Evolutionary conservation across 331 rosid species (phyloP).

Genomic region (Telfairia occidentalis): DNA sequence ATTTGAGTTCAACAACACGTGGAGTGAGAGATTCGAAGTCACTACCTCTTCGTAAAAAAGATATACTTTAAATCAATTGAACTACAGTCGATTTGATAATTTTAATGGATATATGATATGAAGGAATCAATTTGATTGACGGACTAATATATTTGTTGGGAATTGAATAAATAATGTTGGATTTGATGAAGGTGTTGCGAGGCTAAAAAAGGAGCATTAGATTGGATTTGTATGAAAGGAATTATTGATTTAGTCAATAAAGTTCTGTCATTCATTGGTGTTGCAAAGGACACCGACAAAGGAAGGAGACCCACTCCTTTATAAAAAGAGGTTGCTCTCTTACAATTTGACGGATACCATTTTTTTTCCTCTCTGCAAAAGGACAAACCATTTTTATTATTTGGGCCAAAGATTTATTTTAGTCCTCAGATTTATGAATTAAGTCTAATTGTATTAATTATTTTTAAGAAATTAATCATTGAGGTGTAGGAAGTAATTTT

Average conservation of each 20-base stretch:
- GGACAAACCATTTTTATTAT: not conserved
- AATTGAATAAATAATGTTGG: not conserved
- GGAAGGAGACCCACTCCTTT: constrained; percentile 5
- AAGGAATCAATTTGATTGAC: not conserved
- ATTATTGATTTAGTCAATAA: not conserved
- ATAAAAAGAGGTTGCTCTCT: not conserved
- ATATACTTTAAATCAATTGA: too few species aligned
- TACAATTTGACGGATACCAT: not conserved
- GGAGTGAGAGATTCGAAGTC: too few species aligned
- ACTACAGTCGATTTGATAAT: not conserved
- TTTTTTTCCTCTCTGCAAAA: not conserved
- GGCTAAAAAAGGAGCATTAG: not conserved
- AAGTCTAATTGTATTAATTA: not conserved
- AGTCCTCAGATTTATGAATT: not conserved
- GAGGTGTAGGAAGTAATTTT: not conserved
- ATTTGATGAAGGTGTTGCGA: not conserved
- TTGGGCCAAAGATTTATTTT: not conserved
- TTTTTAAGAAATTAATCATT: not conserved
- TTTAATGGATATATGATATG: not conserved
- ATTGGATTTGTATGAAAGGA: not conserved
- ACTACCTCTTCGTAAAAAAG: too few species aligned
- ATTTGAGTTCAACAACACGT: too few species aligned
- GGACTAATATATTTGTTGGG: not conserved
- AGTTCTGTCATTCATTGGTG: not conserved
- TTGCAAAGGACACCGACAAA: constrained; percentile 4